Percentiles rank a stretch among this genome's conserved stretches.
These are phyloP conservation scores for Calonectria ilicicola DNA, from an alignment of 2,329 filamentous ascomycete species.

Conservation along the genomic window DNA sequence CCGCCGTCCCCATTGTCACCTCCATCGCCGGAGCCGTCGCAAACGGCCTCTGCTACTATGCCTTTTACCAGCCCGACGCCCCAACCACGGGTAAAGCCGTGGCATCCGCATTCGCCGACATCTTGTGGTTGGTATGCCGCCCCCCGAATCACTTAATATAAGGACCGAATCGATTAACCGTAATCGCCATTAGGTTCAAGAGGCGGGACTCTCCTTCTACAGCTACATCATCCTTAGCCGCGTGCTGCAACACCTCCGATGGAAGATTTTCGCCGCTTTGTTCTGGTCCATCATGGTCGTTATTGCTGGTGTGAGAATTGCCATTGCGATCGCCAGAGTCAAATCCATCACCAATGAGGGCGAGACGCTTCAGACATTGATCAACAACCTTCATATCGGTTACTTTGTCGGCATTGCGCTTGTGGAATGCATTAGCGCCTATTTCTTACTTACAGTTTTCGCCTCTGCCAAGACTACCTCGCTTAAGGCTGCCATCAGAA, in stretches of 20 bases:
- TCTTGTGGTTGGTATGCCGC: conserved; percentile 52
- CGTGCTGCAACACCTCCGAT: conserved; percentile 58
- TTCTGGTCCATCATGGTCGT: conserved; percentile 69
- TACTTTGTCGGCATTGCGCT: conserved; percentile 57
- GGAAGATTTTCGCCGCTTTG: conserved; percentile 60
- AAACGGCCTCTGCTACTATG: conserved; percentile 58
- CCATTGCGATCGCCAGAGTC: conserved; percentile 49
- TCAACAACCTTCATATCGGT: conserved; percentile 54
- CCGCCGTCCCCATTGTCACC: conserved; percentile 53
- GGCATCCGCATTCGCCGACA: conserved; percentile 54
- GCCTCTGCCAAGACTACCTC: conserved; percentile 45
- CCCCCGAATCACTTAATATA: not conserved
- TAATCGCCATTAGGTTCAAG: conserved; percentile 51
- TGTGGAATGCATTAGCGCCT: conserved; percentile 53
- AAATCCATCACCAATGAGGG: conserved; percentile 43
- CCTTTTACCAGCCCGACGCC: conserved; percentile 49
- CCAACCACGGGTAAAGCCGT: conserved; percentile 41
- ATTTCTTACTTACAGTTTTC: conserved; percentile 54
- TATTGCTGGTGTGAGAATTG: conserved; percentile 61
- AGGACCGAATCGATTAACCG: not conserved
- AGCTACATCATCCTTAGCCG: conserved; percentile 66
- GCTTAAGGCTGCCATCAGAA: conserved; percentile 44
- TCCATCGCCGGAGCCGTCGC: conserved; percentile 53
- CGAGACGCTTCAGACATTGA: conserved; percentile 41
- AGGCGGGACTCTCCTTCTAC: conserved; percentile 58